Evolutionary conservation across 345 rosid genomes (phyloP).

Genomic region (Microthlaspi erraticum): DNA sequence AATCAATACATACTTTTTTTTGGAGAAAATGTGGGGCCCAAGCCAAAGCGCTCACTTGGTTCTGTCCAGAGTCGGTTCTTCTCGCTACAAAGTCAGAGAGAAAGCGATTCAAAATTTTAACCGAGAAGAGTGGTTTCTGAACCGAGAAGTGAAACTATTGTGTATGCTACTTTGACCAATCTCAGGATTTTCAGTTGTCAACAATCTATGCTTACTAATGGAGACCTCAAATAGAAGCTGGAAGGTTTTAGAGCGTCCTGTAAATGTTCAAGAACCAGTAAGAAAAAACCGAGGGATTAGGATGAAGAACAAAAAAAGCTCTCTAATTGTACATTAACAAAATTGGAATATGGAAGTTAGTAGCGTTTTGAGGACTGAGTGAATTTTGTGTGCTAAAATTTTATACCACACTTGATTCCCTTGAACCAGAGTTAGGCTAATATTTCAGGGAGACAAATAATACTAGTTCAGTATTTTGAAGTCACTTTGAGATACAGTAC

Average conservation of each 20-base stretch:
- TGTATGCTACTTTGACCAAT: constrained; percentile 71
- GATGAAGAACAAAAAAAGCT: constrained; percentile 17
- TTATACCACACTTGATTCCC: constrained; percentile 60
- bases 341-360: constrained; percentile 3
- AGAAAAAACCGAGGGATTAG: constrained; percentile 53
- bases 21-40: too few relatives aligned
- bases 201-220: constrained; percentile 48
- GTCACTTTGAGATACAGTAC: too few relatives aligned
- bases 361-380: constrained; percentile 52
- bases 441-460: not conserved
- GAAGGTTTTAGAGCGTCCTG: constrained; percentile 49
- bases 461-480: not conserved
- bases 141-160: too few relatives aligned
- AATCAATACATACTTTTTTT: too few relatives aligned
- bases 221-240: constrained; percentile 55
- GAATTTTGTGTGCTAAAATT: constrained; percentile 68
- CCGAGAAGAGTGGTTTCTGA: too few relatives aligned
- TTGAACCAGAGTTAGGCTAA: constrained; percentile 18
- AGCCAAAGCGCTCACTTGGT: too few relatives aligned
- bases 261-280: constrained; percentile 62
- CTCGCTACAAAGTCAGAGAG: too few relatives aligned
- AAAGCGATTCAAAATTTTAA: too few relatives aligned
- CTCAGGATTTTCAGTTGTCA: constrained; percentile 54
- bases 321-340: constrained; percentile 8
- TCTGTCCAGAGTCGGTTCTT: too few relatives aligned